phyloP scores from a whole-genome alignment of 441 rosid species.

The Hypseocharis bilobata region DNA sequence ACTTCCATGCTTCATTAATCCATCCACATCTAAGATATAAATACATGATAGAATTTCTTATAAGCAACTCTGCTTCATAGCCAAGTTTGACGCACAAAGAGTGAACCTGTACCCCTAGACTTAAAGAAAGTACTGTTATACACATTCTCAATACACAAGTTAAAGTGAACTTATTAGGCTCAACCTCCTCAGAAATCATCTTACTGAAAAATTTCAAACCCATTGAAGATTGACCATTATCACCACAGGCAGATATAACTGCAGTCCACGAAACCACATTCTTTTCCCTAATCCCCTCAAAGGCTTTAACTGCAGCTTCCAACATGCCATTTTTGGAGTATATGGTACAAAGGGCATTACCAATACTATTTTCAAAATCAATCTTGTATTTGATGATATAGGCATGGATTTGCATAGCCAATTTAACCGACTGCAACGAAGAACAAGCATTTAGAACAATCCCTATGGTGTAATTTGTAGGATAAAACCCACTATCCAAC shows the following conservation, averaged over 20 bases:
- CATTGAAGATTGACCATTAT: constrained; percentile 30
- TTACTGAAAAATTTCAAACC: constrained; percentile 36
- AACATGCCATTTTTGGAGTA: constrained; percentile 39
- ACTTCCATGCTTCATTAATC: constrained; percentile 28
- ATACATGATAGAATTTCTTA: constrained; percentile 40
- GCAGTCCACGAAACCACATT: constrained; percentile 50
- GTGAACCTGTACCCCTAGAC: constrained; percentile 39
- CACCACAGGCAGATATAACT: constrained; percentile 38
- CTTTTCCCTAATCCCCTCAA: constrained; percentile 30
- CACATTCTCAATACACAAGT: constrained; percentile 41
- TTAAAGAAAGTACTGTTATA: constrained; percentile 25
- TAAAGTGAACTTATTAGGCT: constrained; percentile 43
- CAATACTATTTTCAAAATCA: constrained; percentile 37
- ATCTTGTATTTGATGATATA: constrained; percentile 37
- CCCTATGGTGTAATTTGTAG: constrained; percentile 40
- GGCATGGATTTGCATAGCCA: constrained; percentile 49
- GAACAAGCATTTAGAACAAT: constrained; percentile 41
- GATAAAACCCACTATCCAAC: constrained; percentile 36
- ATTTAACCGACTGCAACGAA: constrained; percentile 26
- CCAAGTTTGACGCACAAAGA: constrained; percentile 37
- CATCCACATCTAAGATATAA: constrained; percentile 43
- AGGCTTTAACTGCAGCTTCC: constrained; percentile 33
- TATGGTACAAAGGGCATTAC: constrained; percentile 48
- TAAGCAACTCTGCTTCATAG: constrained; percentile 23
- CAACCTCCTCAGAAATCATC: constrained; percentile 36